Base-by-base conservation (phyloP, 495 filamentous ascomycete genomes). In the Aspergillus diversus region DNA sequence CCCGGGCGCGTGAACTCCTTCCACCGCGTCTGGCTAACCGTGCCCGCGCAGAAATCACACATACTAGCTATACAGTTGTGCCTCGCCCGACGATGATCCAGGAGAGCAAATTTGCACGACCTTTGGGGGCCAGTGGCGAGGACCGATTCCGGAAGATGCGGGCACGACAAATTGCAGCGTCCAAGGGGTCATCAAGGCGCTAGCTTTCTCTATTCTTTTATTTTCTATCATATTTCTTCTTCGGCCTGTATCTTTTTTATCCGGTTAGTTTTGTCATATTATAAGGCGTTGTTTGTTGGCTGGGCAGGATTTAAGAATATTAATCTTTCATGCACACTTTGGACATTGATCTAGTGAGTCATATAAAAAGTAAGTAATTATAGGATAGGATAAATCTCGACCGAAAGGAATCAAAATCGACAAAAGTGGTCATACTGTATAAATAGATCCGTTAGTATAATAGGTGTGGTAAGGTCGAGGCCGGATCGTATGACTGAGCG, bases 71-170 rank as follows among this genome's bases (percentile, higher is more conserved):
- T 72, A 91, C 87, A 1, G 82, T 96, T 66, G 93, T 90, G 37
- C 93, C 93, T 15, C 83, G 80, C 66, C 86, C 81, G 66, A 86
- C 80, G 37, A 71, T 82, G 42, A 73, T 84, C 33, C 76, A 77
- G 33, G 76, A 81, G 48, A 81, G 79, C 59, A 77, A 77, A 52
- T 84, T 81, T 67, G 78, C 81, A 49, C 84, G 86, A 65, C 89
- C 89, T 5, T 77, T 92, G 69, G 92, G 91, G 33, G 83, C 87
- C 46, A 85, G 84, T 62, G 90, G 90, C 55, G 84, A 91, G 71
- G 91, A 92, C 68, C 89, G 90, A 27, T 94, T 96, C 80, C 84
- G 89, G 68, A 87, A 84, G 77, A 91, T 96, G 85, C 90, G 88
- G 65, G 84, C 86, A 68, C 89, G 88, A 75, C 85, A 90, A 72